Percentiles rank a stretch among this genome's conserved stretches.
These are phyloP conservation scores for Naganishia sp. DNA, from an alignment of 1,284 basidiomycete genomes.

Conservation along the genomic window DNA sequence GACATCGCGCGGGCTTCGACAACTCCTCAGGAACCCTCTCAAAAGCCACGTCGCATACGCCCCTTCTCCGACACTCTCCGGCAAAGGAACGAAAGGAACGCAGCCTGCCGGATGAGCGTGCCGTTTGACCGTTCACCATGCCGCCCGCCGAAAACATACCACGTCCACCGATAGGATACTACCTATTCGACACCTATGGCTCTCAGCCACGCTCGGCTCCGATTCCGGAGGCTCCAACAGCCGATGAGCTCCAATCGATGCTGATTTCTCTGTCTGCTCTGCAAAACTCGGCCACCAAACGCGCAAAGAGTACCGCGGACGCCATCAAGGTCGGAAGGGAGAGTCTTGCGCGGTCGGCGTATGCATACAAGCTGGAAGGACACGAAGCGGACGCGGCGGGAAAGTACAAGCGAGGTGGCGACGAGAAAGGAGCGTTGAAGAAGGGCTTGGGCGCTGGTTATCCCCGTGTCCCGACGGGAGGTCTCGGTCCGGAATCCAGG, in stretches of 20 bases:
- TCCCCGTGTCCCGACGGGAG: background rate
- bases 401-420: conserved; percentile 10
- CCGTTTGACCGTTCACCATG: conserved; percentile 6
- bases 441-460: conserved; percentile 3
- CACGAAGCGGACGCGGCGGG: conserved; percentile 7
- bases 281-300: conserved; percentile 10
- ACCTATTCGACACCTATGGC: conserved; percentile 5
- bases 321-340: conserved; percentile 19
- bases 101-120: conserved; percentile 6
- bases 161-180: conserved; percentile 16
- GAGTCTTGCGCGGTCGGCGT: conserved; percentile 7
- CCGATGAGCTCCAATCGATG: conserved; percentile 13
- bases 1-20: too few relatives aligned
- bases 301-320: conserved; percentile 18
- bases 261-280: conserved; percentile 5
- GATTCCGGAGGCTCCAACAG: background rate
- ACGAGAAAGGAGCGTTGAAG: conserved; percentile 13
- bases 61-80: too few relatives aligned
- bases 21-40: too few relatives aligned
- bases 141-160: conserved; percentile 13
- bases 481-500: background rate
- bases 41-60: too few relatives aligned
- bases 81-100: too few relatives aligned
- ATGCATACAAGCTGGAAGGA: conserved; percentile 1
- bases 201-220: conserved; percentile 7